Conservation (phyloP, 768 basidiomycete genomes). For the Mycena belliarum region DNA sequence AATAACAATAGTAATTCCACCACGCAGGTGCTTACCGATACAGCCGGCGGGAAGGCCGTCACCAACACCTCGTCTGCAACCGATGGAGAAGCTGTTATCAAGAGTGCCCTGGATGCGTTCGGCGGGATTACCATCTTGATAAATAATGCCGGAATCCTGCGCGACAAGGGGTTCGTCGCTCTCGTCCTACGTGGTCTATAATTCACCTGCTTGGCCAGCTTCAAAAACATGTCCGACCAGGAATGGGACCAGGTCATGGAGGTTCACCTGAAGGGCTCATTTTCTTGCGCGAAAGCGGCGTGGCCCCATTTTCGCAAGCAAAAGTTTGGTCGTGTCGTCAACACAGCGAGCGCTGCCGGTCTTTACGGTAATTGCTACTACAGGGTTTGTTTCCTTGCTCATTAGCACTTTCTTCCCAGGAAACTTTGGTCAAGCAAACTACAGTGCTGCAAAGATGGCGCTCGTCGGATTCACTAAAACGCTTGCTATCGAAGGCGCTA, state of each 20-base stretch:
- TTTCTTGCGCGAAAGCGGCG: conserved; percentile 87
- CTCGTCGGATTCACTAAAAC: conserved; percentile 92
- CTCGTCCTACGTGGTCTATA: background rate
- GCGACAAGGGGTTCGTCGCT: conserved; percentile 67
- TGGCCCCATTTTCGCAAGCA: conserved; percentile 97
- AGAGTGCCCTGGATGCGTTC: conserved; percentile 83
- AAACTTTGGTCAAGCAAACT: conserved; percentile 97
- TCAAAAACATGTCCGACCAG: conserved; percentile 96
- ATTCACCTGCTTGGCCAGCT: conserved; percentile 42
- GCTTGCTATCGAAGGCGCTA: conserved; percentile 87
- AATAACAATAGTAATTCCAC: background rate
- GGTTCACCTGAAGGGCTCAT: conserved; percentile 94
- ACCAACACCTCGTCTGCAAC: conserved; percentile 84
- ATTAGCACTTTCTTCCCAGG: conserved; percentile 52
- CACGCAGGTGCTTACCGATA: background rate
- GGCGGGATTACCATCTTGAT: conserved; percentile 85
- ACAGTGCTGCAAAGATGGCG: conserved; percentile 98
- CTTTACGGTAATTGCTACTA: conserved; percentile 66
- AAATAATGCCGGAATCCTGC: conserved; percentile 93
- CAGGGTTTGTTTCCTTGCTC: background rate
- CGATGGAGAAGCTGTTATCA: conserved; percentile 84
- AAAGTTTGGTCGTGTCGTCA: conserved; percentile 92
- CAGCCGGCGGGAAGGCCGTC: conserved; percentile 89
- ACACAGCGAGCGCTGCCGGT: conserved; percentile 93
- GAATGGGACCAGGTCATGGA: conserved; percentile 89